Evolutionary conservation across 2,329 filamentous ascomycete species (phyloP).

Genomic region (Chaetomiaceae sp.): DNA sequence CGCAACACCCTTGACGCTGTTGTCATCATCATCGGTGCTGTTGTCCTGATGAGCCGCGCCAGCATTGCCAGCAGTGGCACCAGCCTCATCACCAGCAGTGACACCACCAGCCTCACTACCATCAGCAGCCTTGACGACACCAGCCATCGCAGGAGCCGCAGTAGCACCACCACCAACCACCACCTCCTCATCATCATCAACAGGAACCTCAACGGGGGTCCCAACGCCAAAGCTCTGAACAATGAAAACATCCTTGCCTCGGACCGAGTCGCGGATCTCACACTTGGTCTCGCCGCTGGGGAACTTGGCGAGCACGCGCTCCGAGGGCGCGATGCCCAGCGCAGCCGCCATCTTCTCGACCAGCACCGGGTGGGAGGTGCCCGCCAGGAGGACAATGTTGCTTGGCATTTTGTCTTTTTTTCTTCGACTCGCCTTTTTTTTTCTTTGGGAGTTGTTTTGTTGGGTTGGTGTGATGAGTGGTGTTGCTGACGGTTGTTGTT

Average conservation of each 20-base stretch:
- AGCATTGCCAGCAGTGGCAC: no score
- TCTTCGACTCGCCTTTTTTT: neutral
- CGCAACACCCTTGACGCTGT: no score
- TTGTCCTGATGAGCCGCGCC: no score
- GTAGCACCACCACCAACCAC: neutral
- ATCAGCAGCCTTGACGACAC: no score
- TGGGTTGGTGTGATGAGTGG: neutral
- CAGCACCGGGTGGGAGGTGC: conserved; percentile 85
- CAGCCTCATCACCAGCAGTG: no score
- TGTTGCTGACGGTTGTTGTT: neutral
- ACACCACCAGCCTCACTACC: no score
- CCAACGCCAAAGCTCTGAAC: conserved; percentile 60
- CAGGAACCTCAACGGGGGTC: no score
- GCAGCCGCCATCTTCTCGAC: conserved; percentile 83
- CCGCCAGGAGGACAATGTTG: conserved; percentile 90
- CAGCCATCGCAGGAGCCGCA: no score
- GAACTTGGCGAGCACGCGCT: conserved; percentile 85
- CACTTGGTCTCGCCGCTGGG: conserved; percentile 91
- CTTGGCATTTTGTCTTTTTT: conserved; percentile 63
- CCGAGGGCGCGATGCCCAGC: conserved; percentile 78
- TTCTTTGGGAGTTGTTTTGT: neutral
- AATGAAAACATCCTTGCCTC: conserved; percentile 98
- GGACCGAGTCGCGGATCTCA: conserved; percentile 92
- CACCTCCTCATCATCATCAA: neutral
- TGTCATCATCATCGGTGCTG: no score